Percentiles rank a stretch among this genome's conserved stretches.
These are phyloP conservation scores for Pseudogymnoascus sp. DNA, from an alignment of 2,329 filamentous ascomycete genomes.

Conservation along the genomic window DNA sequence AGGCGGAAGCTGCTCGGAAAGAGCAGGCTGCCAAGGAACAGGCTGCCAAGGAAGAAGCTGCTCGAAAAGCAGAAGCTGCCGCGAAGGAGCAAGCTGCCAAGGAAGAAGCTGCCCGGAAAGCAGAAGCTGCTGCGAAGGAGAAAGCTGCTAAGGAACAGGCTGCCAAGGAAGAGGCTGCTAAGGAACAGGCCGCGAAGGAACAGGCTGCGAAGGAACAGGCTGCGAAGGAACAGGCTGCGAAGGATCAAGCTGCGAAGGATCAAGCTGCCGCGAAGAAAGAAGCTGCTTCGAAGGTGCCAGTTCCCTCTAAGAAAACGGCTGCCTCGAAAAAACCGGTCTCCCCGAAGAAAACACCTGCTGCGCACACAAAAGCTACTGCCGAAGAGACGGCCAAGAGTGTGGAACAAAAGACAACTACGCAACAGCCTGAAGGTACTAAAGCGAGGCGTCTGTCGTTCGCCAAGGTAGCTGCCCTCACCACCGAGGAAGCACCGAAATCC, in stretches of 20 bases:
- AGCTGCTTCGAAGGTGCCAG: neutral
- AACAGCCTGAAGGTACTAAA: neutral
- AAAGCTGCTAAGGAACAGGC: neutral
- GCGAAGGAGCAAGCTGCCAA: neutral
- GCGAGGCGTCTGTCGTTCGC: neutral
- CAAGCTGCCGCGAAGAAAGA: neutral
- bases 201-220: neutral
- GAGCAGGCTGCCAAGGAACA: neutral
- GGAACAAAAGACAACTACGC: neutral
- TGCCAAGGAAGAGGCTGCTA: neutral
- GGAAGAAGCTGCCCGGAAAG: neutral
- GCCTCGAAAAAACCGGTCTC: neutral
- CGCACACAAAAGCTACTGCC: no score
- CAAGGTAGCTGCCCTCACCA: neutral
- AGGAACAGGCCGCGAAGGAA: neutral
- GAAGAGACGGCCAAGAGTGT: neutral
- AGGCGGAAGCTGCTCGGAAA: neutral
- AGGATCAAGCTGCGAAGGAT: neutral
- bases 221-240: neutral
- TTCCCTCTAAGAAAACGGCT: neutral
- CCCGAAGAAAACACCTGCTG: neutral
- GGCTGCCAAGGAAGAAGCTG: neutral
- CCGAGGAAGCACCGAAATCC: conserved; percentile 2
- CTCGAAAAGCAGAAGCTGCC: neutral
- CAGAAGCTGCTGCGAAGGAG: neutral